Evolutionary conservation across 208 protist genomes (phyloP).

Genomic region (Leishmania gerbilli): DNA sequence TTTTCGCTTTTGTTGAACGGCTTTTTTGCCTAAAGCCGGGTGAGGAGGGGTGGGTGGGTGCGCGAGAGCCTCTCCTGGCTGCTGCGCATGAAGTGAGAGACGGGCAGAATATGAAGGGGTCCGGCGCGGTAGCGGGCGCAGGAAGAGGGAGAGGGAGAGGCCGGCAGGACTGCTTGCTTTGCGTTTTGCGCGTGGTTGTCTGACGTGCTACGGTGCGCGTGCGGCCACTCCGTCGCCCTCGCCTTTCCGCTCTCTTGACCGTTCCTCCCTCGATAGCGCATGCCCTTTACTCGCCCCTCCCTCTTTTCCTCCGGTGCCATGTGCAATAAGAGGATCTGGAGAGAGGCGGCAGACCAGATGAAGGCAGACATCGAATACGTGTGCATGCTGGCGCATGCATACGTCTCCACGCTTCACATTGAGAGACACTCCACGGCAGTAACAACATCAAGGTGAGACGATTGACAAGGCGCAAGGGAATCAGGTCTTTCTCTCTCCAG

Average conservation of each 20-base stretch:
- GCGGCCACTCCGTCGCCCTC: not conserved
- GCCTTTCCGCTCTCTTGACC: not conserved
- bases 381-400: not conserved
- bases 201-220: not conserved
- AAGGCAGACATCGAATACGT: not conserved
- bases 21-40: slow-evolving; percentile 33
- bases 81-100: not conserved
- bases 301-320: not conserved
- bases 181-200: not conserved
- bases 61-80: slow-evolving; percentile 1
- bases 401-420: not conserved
- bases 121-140: not conserved
- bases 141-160: not conserved
- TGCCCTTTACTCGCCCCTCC: not conserved
- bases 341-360: not conserved
- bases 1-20: slow-evolving; percentile 63
- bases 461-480: not conserved
- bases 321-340: not conserved
- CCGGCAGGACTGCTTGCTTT: not conserved
- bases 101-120: not conserved
- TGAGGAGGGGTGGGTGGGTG: no score
- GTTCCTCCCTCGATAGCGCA: not conserved
- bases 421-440: not conserved
- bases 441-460: not conserved
- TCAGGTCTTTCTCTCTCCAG: not conserved